These are phyloP conservation scores for Fusarium penzigii DNA, from an alignment of 2,329 filamentous ascomycete species.

Conservation along the genomic window DNA sequence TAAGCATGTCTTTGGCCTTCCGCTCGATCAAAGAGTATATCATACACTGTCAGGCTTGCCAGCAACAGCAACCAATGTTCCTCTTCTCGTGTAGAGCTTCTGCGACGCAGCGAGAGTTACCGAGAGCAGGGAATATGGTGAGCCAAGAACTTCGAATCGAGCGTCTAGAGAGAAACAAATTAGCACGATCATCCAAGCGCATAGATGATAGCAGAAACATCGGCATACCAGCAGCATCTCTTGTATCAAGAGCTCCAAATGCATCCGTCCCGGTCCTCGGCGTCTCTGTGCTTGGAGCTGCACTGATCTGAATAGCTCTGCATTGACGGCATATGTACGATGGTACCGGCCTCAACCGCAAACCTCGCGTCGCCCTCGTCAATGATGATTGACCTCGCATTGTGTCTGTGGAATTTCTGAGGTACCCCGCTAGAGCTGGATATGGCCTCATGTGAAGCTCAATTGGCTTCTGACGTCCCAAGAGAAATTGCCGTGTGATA, in stretches of 20 bases:
- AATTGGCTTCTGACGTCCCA: background rate
- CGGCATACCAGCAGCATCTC: conserved; percentile 53
- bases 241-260: conserved; percentile 51
- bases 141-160: conserved; percentile 88
- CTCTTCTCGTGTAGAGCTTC: conserved; percentile 86
- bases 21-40: background rate
- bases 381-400: conserved; percentile 49
- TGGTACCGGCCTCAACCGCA: conserved; percentile 30
- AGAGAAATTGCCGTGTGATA: too few relatives aligned
- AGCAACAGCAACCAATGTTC: conserved; percentile 85
- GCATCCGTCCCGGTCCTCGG: conserved; percentile 53
- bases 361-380: conserved; percentile 35
- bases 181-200: conserved; percentile 13
- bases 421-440: conserved; percentile 16
- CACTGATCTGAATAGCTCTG: conserved; percentile 63
- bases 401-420: conserved; percentile 15
- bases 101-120: conserved; percentile 92
- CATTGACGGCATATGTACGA: conserved; percentile 55
- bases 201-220: background rate
- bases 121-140: conserved; percentile 90
- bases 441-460: conserved; percentile 10
- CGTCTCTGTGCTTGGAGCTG: conserved; percentile 58
- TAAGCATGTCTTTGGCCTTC: background rate
- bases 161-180: conserved; percentile 71
- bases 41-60: conserved; percentile 87